Conservation (phyloP, 1,284 basidiomycete genomes). For the Cerioporus squamosus region DNA sequence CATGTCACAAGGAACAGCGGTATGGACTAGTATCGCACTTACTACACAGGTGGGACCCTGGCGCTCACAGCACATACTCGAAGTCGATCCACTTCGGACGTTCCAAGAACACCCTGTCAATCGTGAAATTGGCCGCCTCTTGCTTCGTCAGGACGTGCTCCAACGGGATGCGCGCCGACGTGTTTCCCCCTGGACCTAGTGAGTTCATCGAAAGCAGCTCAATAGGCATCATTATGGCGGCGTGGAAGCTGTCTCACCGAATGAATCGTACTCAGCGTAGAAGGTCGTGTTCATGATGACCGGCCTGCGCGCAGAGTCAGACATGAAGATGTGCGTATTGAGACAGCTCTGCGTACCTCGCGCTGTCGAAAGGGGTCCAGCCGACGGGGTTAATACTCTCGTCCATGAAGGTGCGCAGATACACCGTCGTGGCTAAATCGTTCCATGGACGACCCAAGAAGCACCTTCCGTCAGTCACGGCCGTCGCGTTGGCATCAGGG, state of each 20-base stretch:
- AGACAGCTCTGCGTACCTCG: constrained; percentile 36
- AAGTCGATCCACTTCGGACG: constrained; percentile 61
- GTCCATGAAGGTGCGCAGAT: constrained; percentile 61
- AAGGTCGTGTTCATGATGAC: constrained; percentile 58
- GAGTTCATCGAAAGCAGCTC: not conserved
- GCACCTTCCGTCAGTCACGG: constrained; percentile 49
- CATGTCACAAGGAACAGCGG: too few relatives aligned
- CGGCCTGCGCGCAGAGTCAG: constrained; percentile 35
- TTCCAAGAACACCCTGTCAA: constrained; percentile 54
- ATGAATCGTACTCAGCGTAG: constrained; percentile 63
- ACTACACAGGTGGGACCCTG: too few relatives aligned
- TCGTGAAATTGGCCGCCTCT: constrained; percentile 47
- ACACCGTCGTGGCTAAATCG: constrained; percentile 58
- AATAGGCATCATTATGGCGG: not conserved
- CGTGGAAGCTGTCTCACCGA: constrained; percentile 38
- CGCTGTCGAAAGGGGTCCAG: constrained; percentile 53
- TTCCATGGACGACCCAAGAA: constrained; percentile 71
- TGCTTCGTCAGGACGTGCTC: constrained; percentile 50
- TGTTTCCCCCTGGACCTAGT: constrained; percentile 60
- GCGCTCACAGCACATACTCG: constrained; percentile 4
- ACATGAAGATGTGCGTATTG: not conserved
- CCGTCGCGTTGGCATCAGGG: constrained; percentile 58
- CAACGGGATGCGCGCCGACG: constrained; percentile 44
- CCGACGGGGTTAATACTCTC: constrained; percentile 55
- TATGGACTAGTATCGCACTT: too few relatives aligned